Conservation (phyloP, 345 rosid genomes). For the Rhodamnia rubescens region DNA sequence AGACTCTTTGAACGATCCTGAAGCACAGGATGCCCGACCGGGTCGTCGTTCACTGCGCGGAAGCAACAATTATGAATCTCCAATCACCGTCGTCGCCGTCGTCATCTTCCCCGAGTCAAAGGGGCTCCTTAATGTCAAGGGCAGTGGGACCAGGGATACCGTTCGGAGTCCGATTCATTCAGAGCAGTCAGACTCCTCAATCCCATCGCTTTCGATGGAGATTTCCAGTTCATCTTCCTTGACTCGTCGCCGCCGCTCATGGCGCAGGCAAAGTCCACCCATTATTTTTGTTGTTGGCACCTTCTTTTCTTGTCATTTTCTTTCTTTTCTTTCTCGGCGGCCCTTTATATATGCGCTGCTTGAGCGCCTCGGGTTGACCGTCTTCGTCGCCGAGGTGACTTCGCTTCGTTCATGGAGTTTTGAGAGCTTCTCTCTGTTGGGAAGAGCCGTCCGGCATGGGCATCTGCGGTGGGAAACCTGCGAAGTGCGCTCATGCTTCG, state of each 20-base stretch:
- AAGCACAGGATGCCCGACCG: neutral
- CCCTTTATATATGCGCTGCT: neutral
- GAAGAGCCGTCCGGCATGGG: slow-evolving; percentile 1
- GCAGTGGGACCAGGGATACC: neutral
- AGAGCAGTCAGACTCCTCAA: neutral
- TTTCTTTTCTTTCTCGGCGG: neutral
- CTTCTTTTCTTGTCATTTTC: neutral
- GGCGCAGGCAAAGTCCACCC: neutral
- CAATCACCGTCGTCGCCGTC: neutral
- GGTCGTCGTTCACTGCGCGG: neutral
- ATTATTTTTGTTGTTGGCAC: neutral
- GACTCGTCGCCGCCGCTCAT: neutral
- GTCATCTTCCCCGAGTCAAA: neutral
- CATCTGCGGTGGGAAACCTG: slow-evolving; percentile 5
- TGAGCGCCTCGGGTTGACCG: neutral
- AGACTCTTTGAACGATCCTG: neutral
- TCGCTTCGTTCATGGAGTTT: neutral
- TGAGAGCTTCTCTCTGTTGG: neutral
- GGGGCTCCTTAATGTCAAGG: neutral
- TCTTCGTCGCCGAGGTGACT: neutral
- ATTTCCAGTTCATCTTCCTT: neutral
- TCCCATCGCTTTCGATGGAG: neutral
- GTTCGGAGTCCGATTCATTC: neutral
- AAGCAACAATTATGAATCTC: neutral
- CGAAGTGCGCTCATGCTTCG: slow-evolving; percentile 11